phyloP scores from a whole-genome alignment of 139 green algal species.

The Trebouxia sp. region DNA sequence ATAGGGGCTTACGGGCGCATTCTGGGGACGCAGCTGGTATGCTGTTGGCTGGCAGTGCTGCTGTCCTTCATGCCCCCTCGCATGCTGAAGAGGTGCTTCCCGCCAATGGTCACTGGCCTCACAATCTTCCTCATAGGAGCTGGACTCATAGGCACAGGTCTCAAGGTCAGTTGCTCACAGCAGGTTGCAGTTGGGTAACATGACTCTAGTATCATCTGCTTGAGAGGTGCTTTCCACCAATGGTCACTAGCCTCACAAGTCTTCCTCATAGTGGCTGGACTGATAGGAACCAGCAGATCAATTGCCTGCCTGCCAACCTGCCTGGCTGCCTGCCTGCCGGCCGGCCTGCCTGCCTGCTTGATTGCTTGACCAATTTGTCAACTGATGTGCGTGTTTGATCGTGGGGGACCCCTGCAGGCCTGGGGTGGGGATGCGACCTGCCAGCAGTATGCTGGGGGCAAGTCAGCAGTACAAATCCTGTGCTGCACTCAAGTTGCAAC shows the following conservation, averaged over 20 bases:
- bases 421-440: constrained; percentile 5
- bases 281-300: no score
- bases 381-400: no score
- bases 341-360: no score
- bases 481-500: neutral
- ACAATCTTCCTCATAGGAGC: constrained; percentile 31
- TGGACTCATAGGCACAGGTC: neutral
- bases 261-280: no score
- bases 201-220: neutral
- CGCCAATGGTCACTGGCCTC: constrained; percentile 62
- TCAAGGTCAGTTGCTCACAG: neutral
- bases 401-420: neutral
- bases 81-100: constrained; percentile 58
- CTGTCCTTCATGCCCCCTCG: constrained; percentile 65
- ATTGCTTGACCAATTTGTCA: no score
- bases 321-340: no score
- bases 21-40: constrained; percentile 66
- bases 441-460: neutral
- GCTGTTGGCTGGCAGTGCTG: constrained; percentile 47
- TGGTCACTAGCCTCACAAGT: no score
- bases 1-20: constrained; percentile 60
- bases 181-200: neutral
- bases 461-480: neutral
- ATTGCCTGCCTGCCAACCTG: no score
- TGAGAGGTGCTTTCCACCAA: neutral